Conservation (phyloP, 176 grass and related monocot genomes). For the Melocanna baccifera region DNA sequence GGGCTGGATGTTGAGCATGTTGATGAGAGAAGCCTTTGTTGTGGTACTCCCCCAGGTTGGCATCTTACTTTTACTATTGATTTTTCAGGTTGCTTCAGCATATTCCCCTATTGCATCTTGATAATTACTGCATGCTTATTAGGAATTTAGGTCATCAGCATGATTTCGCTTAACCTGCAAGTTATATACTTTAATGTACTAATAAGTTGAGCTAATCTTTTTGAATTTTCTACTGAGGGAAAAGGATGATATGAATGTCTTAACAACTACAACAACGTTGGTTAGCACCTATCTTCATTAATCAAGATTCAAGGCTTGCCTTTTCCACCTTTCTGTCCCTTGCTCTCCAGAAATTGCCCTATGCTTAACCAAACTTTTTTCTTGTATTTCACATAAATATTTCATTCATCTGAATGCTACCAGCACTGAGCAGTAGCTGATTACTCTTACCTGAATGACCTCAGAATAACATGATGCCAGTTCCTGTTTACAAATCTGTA, state of each 20-base stretch:
- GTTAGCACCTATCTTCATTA: constrained; percentile 16
- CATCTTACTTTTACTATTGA: neutral
- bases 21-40: constrained; percentile 84
- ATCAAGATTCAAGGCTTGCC: neutral
- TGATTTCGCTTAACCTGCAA: constrained; percentile 23
- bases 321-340: constrained; percentile 26
- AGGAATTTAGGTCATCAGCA: neutral
- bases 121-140: constrained; percentile 16
- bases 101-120: neutral
- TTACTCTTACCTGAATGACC: constrained; percentile 10
- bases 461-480: neutral
- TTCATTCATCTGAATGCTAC: neutral
- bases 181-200: constrained; percentile 33
- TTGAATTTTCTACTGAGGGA: constrained; percentile 2
- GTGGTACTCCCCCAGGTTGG: constrained; percentile 77
- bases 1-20: constrained; percentile 82
- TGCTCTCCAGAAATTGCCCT: constrained; percentile 21
- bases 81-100: neutral
- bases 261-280: constrained; percentile 13
- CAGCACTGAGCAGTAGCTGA: neutral
- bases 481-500: neutral
- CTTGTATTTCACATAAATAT: neutral
- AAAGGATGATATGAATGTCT: constrained; percentile 29
- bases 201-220: constrained; percentile 4
- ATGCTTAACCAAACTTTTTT: constrained; percentile 15